Base-by-base conservation (phyloP, 768 basidiomycete species). In the Auricularia auricula-judae region DNA sequence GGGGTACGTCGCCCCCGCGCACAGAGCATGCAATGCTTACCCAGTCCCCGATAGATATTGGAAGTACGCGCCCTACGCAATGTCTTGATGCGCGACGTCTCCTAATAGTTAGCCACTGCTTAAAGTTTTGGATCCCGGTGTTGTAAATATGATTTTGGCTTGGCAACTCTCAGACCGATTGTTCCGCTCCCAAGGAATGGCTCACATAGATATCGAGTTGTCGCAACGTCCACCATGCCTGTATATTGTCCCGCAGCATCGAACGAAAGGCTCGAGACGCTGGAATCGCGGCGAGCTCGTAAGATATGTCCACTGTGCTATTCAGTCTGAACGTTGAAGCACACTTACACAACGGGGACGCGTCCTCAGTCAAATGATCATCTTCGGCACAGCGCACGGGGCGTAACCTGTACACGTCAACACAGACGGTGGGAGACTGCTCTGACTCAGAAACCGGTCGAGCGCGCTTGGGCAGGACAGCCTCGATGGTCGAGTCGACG, bases 51-150 rank as follows among this genome's bases (percentile, higher is more conserved):
- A n/a, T 59, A 78, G 76, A 11, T 78, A 78, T 64, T 77, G 76
- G 77, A 76, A 77, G 66, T 78, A 77, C 36, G 68, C 75, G 11
- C 75, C 75, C 7, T 76, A 77, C 62, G 39, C 71, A 4, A 68
- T 74, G 69, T 72, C 74, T 34, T 74, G 43, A 44, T 44, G 43
- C 43, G 1, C 43, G 18, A 18, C 43, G 43, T 18, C 11, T 44
- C 3, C 18, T 18, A 3, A 10, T 18, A 11, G 11, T 18, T 44
- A 44, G 11, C 43, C 18, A 10, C 43, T 44, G 43, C 43, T 44
- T 18, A 10, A 11, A 18, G 11, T 44, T 44, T 10, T 10, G 43
- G 43, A 44, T 44, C 18, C 18, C 43, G 18, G 10, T 44, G 43
- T 44, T 44, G 43, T 44, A 44, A 44, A 44, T 44, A 44, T 44